Percentiles rank a stretch among this genome's conserved stretches.
Conservation (phyloP, 176 grass and related monocot genomes). For the Tuctoria greenei region DNA sequence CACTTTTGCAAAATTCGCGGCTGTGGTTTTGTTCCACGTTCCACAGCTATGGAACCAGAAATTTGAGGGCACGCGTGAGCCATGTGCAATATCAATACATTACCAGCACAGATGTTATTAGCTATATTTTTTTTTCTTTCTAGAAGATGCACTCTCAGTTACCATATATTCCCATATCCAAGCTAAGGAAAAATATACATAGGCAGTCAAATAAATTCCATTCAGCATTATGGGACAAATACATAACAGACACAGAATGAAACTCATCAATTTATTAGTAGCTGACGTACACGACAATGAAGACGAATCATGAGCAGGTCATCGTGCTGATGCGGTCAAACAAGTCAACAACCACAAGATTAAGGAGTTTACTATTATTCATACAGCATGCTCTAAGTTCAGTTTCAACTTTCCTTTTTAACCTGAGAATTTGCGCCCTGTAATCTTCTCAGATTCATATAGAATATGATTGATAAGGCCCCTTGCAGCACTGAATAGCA, state of each 20-base stretch:
- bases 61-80: not conserved
- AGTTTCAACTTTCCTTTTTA: conserved; percentile 41
- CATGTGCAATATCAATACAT: not conserved
- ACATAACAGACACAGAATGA: not conserved
- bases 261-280: conserved; percentile 23
- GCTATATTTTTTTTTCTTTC: not conserved
- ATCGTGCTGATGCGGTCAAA: not conserved
- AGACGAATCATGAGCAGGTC: conserved; percentile 16
- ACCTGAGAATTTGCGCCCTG: conserved; percentile 70
- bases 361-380: conserved; percentile 28
- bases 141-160: not conserved
- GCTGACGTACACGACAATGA: not conserved
- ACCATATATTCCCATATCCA: conserved; percentile 4
- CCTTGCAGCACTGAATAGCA: conserved; percentile 75
- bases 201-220: not conserved
- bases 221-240: not conserved
- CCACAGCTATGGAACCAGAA: not conserved
- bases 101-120: not conserved
- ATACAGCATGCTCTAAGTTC: conserved; percentile 8
- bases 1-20: conserved; percentile 18
- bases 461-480: conserved; percentile 98
- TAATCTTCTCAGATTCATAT: conserved; percentile 82
- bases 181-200: not conserved
- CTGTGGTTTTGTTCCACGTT: conserved; percentile 1
- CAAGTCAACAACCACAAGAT: conserved; percentile 24